Base-by-base conservation (phyloP, 2,329 filamentous ascomycete species). In the Thielaviopsis punctulata region DNA sequence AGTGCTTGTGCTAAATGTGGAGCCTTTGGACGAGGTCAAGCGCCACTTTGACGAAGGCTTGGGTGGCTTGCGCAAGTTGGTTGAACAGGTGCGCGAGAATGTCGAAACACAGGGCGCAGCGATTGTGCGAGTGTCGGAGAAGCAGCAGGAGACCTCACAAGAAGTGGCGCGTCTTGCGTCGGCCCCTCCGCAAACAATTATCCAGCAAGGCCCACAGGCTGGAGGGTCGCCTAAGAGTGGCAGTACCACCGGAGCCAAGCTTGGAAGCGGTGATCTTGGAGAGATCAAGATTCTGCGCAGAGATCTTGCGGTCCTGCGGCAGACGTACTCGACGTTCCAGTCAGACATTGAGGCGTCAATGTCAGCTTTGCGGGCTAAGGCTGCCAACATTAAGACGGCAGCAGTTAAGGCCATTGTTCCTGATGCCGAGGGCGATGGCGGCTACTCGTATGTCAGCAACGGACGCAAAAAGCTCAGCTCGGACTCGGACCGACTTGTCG, bases 21-120 rank as follows among this genome's bases (percentile, higher is more conserved):
- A 98, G 62, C 78, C 83, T 15, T 74, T 98, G 4, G 92, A 98
- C 63, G 92, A 98, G 66, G 89, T 98, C 36, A 96, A 96, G 68
- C 81, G 82, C 48, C 92, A 96, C 62, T 88, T 98, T 58, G 92
- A 98, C 57, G 90, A 98, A 58, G 87, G 89, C 43, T 73, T 98
- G 49, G 82, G 82, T 9, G 80, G 82, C 6, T 71, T 98, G 48
- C 86, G 82, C 58, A 78, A 80, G 53, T 76, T 95, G 25, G 80
- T 98, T n/a, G 84, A 93, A 59, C 82, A 86, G 53, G 80, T 98
- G 54, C 86, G 84, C 64, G 83, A 84, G 51, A 82, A 85, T 44
- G 75, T 98, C 9, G 83, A 88, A 53, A 84, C 88, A 45, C 92
- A 96, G 61, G 80, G 86, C 48, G 76, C 78, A 2, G 80, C 86